A percentile compares a stretch with the other conserved stretches of the same genome.
These are phyloP conservation scores for Xylaria flabelliformis DNA, from an alignment of 495 filamentous ascomycete genomes.

Conservation along the genomic window DNA sequence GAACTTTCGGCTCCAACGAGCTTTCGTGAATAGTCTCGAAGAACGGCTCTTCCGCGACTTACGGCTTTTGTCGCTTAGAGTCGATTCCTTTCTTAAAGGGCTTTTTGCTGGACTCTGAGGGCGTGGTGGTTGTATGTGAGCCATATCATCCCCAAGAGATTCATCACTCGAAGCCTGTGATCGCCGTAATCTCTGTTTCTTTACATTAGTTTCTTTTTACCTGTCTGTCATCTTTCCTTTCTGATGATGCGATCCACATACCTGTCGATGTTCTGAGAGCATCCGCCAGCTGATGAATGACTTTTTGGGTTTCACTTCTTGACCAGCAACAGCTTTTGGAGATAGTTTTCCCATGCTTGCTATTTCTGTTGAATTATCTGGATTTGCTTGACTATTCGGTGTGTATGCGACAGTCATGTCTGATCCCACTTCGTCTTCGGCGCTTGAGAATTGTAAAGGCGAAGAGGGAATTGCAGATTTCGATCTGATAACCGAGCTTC, in stretches of 20 bases:
- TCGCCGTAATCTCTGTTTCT: neutral
- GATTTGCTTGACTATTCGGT: neutral
- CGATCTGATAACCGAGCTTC: constrained; percentile 18
- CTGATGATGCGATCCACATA: constrained; percentile 19
- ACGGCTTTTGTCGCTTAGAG: constrained; percentile 31
- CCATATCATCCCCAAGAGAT: neutral
- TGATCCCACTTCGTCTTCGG: neutral
- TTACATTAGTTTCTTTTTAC: constrained; percentile 2
- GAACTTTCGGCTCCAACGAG: constrained; percentile 50
- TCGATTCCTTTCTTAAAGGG: constrained; percentile 18
- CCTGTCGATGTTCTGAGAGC: constrained; percentile 31
- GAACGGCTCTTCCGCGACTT: constrained; percentile 30
- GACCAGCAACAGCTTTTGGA: neutral
- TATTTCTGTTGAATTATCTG: neutral
- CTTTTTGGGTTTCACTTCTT: constrained; percentile 29
- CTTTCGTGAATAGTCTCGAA: constrained; percentile 43
- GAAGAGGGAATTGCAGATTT: constrained; percentile 14
- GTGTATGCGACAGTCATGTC: neutral
- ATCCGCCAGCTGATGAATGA: constrained; percentile 35
- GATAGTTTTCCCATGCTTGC: neutral
- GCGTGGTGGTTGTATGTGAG: neutral
- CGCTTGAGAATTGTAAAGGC: constrained; percentile 12
- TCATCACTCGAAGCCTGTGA: constrained; percentile 13
- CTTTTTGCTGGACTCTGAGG: neutral
- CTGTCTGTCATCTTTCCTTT: neutral